These are phyloP conservation scores for Punica granatum DNA, from an alignment of 345 rosid genomes.

Conservation along the genomic window DNA sequence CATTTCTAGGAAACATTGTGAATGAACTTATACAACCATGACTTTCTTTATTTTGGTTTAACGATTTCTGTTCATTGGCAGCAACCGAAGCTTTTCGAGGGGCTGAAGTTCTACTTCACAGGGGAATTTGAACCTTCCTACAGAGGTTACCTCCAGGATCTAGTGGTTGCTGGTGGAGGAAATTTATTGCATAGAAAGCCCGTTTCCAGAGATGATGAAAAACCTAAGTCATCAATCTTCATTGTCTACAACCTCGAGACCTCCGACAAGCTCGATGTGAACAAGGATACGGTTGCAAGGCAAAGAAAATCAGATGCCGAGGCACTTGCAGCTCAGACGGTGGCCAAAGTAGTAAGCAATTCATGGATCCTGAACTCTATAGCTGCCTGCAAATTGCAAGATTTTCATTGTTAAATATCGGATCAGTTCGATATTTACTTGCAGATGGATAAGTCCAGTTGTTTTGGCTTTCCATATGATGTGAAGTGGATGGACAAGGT, in stretches of 20 bases:
- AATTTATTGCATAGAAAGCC: constrained; percentile 62
- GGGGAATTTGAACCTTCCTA: constrained; percentile 70
- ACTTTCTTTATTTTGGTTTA: too few relatives aligned
- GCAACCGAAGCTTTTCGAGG: constrained; percentile 50
- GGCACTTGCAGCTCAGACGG: constrained; percentile 50
- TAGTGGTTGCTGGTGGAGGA: constrained; percentile 71
- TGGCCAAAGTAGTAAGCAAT: constrained; percentile 64
- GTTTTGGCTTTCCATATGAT: not conserved
- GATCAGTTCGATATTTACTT: not conserved
- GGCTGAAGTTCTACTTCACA: constrained; percentile 47
- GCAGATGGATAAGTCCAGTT: not conserved
- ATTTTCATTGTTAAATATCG: not conserved
- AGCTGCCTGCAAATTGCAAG: constrained; percentile 57
- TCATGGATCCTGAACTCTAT: constrained; percentile 78
- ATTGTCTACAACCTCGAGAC: constrained; percentile 63
- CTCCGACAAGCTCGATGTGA: constrained; percentile 28
- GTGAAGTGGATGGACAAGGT: not conserved
- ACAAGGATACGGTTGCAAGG: constrained; percentile 34
- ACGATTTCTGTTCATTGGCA: constrained; percentile 20
- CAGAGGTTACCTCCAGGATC: constrained; percentile 73
- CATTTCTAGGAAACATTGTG: too few relatives aligned
- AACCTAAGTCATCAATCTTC: constrained; percentile 28
- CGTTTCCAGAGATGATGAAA: constrained; percentile 23
- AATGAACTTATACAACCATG: too few relatives aligned
- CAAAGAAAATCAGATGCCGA: constrained; percentile 49